These are phyloP conservation scores for Didymella exigua DNA, from an alignment of 2,329 filamentous ascomycete genomes.

Conservation along the genomic window DNA sequence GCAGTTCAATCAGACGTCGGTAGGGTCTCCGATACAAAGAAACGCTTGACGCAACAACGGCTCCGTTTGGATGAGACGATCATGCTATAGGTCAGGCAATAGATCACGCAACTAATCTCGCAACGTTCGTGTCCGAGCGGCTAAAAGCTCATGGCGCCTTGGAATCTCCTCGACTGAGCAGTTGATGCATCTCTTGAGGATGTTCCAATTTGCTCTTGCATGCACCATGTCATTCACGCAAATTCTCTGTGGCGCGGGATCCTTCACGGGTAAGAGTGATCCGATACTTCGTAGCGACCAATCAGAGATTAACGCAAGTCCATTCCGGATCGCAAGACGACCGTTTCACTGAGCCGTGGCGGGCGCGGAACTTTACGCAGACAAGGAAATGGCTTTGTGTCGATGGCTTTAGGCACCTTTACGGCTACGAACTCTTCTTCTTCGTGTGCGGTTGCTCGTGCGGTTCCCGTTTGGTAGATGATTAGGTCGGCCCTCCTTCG, in stretches of 20 bases:
- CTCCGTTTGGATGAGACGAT: slow-evolving; percentile 11
- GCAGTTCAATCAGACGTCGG: slow-evolving; percentile 4
- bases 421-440: slow-evolving; percentile 5
- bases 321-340: slow-evolving; percentile 2
- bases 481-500: slow-evolving; percentile 14
- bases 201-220: not conserved
- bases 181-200: not conserved
- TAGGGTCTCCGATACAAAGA: slow-evolving; percentile 5
- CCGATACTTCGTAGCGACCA: not conserved
- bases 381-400: not conserved
- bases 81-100: slow-evolving; percentile 12
- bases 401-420: slow-evolving; percentile 7
- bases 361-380: not conserved
- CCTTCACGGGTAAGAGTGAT: not conserved
- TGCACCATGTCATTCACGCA: not conserved
- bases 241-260: not conserved
- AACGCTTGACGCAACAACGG: slow-evolving; percentile 2
- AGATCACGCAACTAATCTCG: slow-evolving; percentile 9
- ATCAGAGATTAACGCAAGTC: slow-evolving; percentile 6
- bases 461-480: slow-evolving; percentile 9
- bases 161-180: not conserved
- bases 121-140: slow-evolving; percentile 3
- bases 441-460: slow-evolving; percentile 4
- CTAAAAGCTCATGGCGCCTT: not conserved
- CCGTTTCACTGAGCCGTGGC: not conserved